Evolutionary conservation across 192 early-diverging fungal genomes (phyloP), one percentile per base, ranked within the genome.

Genomic region (Jimgerdemannia lactiflua): DNA sequence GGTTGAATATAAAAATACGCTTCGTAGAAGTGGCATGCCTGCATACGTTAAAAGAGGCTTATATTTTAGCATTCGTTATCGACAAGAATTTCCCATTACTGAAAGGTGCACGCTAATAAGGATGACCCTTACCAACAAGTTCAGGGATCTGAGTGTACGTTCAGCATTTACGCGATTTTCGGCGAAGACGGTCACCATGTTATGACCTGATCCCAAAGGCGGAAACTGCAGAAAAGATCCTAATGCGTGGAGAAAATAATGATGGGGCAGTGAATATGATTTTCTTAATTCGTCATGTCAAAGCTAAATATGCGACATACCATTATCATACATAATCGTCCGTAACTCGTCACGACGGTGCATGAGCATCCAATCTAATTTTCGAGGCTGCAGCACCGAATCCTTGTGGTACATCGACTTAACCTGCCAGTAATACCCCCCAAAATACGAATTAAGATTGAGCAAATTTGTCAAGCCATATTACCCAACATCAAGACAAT

Each of bases 241-340:
- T 83, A 76, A 11, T 29, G n/a, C 39, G 39, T 54, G 64, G 11
- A 69, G 14, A 59, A 59, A 59, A 10, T 59, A 10, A 59, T 10
- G 2, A 59, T 29, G 29, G 29, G 29, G 1, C 29, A 29, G 29
- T 29, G 29, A 29, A 29, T 42, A 68, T 67, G 49, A 44, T 76
- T 72, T 40, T 41, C 20, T 20, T 49, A 39, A n/a, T 65, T 70
- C 11, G 4, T n/a, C n/a, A 59, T 10, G 6, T 59, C 8, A 14
- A 59, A 67, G 72, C 64, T 68, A 77, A 20, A 69, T 42, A 3
- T 11, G 73, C 4, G 42, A 74, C 29, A 82, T 83, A 73, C 87
- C 93, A 85, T 95, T 95, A 75, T 95, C 92, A 43, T 80, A 77
- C 91, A 94, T 93, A 72, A 95, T 92, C 73, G 87, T 82, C 18